phyloP scores from a whole-genome alignment of 345 rosid species.

The Pistacia integerrima region DNA sequence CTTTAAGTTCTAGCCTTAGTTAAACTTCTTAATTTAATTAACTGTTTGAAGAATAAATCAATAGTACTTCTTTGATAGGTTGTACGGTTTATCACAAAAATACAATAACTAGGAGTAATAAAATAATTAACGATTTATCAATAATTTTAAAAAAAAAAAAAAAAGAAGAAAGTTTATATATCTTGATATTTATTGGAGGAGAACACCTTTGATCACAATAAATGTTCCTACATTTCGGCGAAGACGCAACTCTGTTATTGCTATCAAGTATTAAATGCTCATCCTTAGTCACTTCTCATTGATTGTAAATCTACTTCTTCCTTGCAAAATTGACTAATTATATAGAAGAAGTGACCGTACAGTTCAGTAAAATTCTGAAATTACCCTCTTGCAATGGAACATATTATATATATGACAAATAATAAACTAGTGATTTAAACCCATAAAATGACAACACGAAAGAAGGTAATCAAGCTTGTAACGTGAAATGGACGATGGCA shows the following conservation, averaged over 20 bases:
- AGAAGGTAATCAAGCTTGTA: background rate
- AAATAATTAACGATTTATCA: background rate
- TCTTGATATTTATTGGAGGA: slow-evolving; percentile 23
- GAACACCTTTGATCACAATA: slow-evolving; percentile 24
- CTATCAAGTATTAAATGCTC: slow-evolving; percentile 32
- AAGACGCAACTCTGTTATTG: slow-evolving; percentile 48
- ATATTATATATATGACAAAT: background rate
- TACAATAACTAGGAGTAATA: background rate
- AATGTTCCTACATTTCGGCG: slow-evolving; percentile 49
- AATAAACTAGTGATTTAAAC: background rate
- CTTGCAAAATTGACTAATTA: background rate
- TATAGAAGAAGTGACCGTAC: slow-evolving; percentile 3
- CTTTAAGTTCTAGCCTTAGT: too few relatives aligned
- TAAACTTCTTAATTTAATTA: too few relatives aligned
- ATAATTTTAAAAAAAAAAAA: background rate
- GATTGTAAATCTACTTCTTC: background rate
- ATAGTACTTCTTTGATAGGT: background rate
- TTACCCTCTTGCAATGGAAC: background rate
- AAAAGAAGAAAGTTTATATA: background rate
- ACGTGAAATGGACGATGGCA: slow-evolving; percentile 24
- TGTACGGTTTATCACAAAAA: background rate
- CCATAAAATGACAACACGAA: too few relatives aligned
- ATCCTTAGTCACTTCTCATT: slow-evolving; percentile 1
- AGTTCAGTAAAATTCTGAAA: background rate
- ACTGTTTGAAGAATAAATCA: too few relatives aligned